Evolutionary conservation across 2,329 filamentous ascomycete genomes (phyloP).

Genomic region (Fusarium brevicatenulatum): DNA sequence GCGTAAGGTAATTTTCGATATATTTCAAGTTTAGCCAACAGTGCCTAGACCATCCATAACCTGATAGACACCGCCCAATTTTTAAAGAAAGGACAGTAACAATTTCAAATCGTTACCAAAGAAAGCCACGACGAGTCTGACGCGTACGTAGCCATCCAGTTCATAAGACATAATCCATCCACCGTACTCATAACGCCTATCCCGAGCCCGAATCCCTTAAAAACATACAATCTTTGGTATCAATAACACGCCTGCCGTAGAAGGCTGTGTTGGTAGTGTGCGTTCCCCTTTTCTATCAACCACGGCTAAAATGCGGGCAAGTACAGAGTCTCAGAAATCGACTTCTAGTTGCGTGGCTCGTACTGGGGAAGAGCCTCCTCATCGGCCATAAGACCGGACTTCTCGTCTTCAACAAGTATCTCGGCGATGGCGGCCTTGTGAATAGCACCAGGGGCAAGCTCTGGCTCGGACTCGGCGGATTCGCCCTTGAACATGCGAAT

Average conservation of each 20-base stretch:
- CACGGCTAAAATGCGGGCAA: not conserved
- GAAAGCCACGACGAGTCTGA: not conserved
- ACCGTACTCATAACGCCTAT: constrained; percentile 31
- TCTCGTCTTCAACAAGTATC: constrained; percentile 57
- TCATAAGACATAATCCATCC: constrained; percentile 25
- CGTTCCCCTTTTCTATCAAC: not conserved
- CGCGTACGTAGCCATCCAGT: constrained; percentile 9
- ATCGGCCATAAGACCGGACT: constrained; percentile 60
- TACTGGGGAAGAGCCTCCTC: constrained; percentile 46
- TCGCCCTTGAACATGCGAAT: constrained; percentile 60
- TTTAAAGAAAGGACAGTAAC: constrained; percentile 34
- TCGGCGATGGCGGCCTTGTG: constrained; percentile 53
- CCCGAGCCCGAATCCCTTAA: constrained; percentile 6
- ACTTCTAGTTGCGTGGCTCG: constrained; percentile 37
- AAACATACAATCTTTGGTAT: constrained; percentile 37
- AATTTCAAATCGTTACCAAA: constrained; percentile 7
- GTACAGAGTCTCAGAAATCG: not conserved
- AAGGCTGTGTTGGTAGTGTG: constrained; percentile 7
- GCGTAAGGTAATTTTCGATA: not conserved
- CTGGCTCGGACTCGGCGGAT: constrained; percentile 16
- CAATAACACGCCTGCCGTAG: constrained; percentile 10
- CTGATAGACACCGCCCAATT: not conserved
- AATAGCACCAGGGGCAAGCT: constrained; percentile 15
- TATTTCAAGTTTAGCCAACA: constrained; percentile 4
- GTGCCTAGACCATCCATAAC: constrained; percentile 10